Base-by-base conservation (phyloP, 768 basidiomycete species). In the Leucocoprinus leucothites region DNA sequence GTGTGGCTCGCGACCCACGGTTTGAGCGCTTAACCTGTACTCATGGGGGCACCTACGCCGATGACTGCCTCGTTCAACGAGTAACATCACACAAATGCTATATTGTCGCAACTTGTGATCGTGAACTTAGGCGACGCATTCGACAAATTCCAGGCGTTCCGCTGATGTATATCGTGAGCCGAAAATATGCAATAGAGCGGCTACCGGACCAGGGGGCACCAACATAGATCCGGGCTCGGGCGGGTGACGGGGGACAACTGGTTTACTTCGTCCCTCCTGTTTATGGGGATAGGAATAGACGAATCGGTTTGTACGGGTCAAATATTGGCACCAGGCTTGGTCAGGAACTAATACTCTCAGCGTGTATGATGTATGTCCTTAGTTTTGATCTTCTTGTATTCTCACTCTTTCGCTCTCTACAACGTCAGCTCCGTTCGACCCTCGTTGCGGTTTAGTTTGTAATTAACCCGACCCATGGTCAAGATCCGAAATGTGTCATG, bases 71-170 rank as follows among this genome's bases (percentile, higher is more conserved):
- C 19, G 91, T 99, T 16, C 92, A 98, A 67, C 88, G 97, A 28
- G 94, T 98, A 9, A 92, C 91, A 2, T 84, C 94, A 7, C 93
- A 95, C 74, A 91, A 92, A 67, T 98, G 95, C 71, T 98, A 91
- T 70, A 87, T 99, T 60, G 95, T 99, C 41, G 97, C 97, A 3
- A 98, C 97, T 21, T 98, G 96, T 65, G 97, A 99, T 79, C 80
- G 95, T 56, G 95, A 98, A 65, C 82, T 99, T 26, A 84, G 97
- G 26, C 77, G 94, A 45, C 81, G 97, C 51, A 88, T 99, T 72
- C 84, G 97, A 40, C 94, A 97, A 70, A 81, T 94, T 36, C 91
- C 91, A 31, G 92, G 94, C 56, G 89, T 97, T 43, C 94, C 95
- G 26, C 77, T 99, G 58, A 98, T 98, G 96, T 98, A 98, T 68